Percentiles rank a stretch among this genome's conserved stretches.
Evolutionary conservation across 2,329 filamentous ascomycete species (phyloP).

Genomic region (Didymosphaeria variabile): DNA sequence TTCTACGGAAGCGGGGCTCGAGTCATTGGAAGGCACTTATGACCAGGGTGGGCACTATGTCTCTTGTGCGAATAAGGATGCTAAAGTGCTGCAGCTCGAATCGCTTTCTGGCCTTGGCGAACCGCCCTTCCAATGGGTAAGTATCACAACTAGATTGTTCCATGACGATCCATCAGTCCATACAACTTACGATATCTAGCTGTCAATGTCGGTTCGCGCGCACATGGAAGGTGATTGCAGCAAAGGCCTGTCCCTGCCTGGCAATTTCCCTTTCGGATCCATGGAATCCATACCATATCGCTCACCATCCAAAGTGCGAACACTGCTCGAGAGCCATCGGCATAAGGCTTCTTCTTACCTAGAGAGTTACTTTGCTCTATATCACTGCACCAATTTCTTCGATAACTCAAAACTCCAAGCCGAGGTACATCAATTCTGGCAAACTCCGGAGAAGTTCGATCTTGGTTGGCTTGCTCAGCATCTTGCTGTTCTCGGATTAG

Average conservation of each 20-base stretch:
- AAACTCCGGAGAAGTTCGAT: slow-evolving; percentile 15
- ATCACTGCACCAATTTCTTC: slow-evolving; percentile 25
- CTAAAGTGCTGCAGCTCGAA: slow-evolving; percentile 23
- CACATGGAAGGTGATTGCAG: slow-evolving; percentile 23
- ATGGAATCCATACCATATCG: slow-evolving; percentile 24
- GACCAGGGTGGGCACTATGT: slow-evolving; percentile 18
- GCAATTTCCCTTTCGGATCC: slow-evolving; percentile 33
- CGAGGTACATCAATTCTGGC: slow-evolving; percentile 22
- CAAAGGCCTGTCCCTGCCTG: slow-evolving; percentile 30
- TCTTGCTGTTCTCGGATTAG: slow-evolving; percentile 30
- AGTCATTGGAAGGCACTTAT: slow-evolving; percentile 28
- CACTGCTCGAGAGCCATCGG: slow-evolving; percentile 20
- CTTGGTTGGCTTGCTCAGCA: slow-evolving; percentile 29
- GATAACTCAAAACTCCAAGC: slow-evolving; percentile 17
- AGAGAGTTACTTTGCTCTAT: slow-evolving; percentile 23
- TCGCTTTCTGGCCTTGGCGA: slow-evolving; percentile 19
- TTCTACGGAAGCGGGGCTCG: slow-evolving; percentile 27
- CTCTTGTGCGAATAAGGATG: not conserved
- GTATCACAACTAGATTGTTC: slow-evolving; percentile 12
- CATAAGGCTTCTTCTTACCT: slow-evolving; percentile 15
- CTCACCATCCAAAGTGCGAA: slow-evolving; percentile 19
- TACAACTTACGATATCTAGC: not conserved
- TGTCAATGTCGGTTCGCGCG: slow-evolving; percentile 19
- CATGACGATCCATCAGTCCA: not conserved
- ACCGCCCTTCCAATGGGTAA: slow-evolving; percentile 18